Evolutionary conservation across 495 filamentous ascomycete genomes (phyloP).

Genomic region (Penicillium chermesinum): DNA sequence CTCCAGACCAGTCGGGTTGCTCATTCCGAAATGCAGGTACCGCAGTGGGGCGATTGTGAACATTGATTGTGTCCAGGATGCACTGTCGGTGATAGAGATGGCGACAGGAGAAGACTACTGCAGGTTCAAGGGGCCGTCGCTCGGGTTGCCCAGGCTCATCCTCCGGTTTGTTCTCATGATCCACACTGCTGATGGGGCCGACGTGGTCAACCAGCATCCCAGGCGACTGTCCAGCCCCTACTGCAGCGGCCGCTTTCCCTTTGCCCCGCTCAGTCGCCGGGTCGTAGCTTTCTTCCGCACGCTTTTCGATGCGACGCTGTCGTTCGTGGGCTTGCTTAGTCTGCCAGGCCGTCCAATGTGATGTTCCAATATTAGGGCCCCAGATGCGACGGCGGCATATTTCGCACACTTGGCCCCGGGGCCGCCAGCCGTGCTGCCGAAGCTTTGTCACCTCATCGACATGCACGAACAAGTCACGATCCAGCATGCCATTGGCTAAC

Average conservation of each 20-base stretch:
- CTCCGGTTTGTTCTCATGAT: constrained; percentile 13
- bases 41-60: constrained; percentile 15
- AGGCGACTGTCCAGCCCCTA: constrained; percentile 16
- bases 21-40: constrained; percentile 16
- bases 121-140: constrained; percentile 20
- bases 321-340: constrained; percentile 48
- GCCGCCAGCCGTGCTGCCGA: constrained; percentile 85
- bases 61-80: constrained; percentile 27
- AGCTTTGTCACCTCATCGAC: constrained; percentile 69
- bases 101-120: constrained; percentile 51
- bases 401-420: constrained; percentile 79
- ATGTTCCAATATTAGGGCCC: constrained; percentile 78
- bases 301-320: constrained; percentile 28
- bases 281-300: constrained; percentile 25
- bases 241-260: constrained; percentile 35
- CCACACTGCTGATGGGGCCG: constrained; percentile 1
- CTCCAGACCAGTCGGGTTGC: constrained; percentile 24
- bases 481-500: constrained; percentile 79
- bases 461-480: constrained; percentile 83
- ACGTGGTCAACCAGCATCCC: constrained; percentile 15
- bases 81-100: constrained; percentile 51
- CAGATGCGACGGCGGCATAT: constrained; percentile 77
- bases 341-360: constrained; percentile 80
- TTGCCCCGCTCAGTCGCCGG: constrained; percentile 32
- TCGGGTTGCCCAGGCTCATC: neutral